Evolutionary conservation across 345 rosid species (phyloP).

Genomic region (Raphanus sativus): DNA sequence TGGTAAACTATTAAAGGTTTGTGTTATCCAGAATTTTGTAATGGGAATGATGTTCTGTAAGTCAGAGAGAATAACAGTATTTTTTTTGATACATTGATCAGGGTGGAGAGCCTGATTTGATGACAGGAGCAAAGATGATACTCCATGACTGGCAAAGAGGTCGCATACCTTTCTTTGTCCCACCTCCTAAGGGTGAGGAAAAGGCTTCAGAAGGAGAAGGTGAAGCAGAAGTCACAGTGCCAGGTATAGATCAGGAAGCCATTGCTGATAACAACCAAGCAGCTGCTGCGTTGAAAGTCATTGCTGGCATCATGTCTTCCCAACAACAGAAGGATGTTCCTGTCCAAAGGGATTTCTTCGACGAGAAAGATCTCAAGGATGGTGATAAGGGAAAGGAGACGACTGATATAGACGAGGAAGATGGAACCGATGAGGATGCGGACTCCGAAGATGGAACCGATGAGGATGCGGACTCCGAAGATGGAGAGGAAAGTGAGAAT

Average conservation of each 20-base stretch:
- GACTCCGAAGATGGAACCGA: slow-evolving; percentile 16
- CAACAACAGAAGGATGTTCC: slow-evolving; percentile 77
- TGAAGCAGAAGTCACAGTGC: slow-evolving; percentile 42
- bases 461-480: slow-evolving; percentile 15
- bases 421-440: background rate
- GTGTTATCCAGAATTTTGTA: slow-evolving; percentile 6
- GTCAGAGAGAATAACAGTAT: background rate
- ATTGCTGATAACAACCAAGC: slow-evolving; percentile 48
- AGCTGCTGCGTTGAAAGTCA: slow-evolving; percentile 73
- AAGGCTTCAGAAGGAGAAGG: slow-evolving; percentile 41
- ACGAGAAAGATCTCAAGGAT: slow-evolving; percentile 57
- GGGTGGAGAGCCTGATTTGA: slow-evolving; percentile 93
- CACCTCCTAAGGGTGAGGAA: slow-evolving; percentile 60
- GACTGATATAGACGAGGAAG: slow-evolving; percentile 13
- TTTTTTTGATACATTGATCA: slow-evolving; percentile 22
- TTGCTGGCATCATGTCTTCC: slow-evolving; percentile 66
- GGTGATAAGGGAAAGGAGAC: slow-evolving; percentile 20
- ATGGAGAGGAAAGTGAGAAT: slow-evolving; percentile 19
- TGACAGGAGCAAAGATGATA: slow-evolving; percentile 86
- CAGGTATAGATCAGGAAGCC: slow-evolving; percentile 49
- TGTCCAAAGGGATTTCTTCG: slow-evolving; percentile 72
- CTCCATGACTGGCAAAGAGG: slow-evolving; percentile 99
- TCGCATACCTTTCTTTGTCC: slow-evolving; percentile 79
- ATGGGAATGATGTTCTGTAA: background rate
- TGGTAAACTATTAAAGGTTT: slow-evolving; percentile 85